A percentile compares a stretch with the other conserved stretches of the same genome.
Evolutionary conservation across 2,329 filamentous ascomycete genomes (phyloP).

Genomic region (Fusarium lateritium): DNA sequence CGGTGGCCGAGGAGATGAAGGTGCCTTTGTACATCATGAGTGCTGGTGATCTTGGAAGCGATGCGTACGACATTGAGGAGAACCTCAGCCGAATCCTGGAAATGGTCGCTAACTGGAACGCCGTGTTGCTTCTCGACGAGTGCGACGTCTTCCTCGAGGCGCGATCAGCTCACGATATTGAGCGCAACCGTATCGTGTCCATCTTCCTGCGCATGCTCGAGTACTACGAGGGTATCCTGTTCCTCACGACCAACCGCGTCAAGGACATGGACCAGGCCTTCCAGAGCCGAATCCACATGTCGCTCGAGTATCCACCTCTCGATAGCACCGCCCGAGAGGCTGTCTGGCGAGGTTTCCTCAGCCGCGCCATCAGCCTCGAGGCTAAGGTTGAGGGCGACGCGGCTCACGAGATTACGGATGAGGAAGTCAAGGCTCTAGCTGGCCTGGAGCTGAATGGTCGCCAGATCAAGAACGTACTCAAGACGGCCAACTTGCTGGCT

Average conservation of each 20-base stretch:
- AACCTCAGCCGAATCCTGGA: conserved; percentile 70
- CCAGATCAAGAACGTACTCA: conserved; percentile 67
- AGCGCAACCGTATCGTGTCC: conserved; percentile 53
- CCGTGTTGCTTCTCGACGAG: conserved; percentile 55
- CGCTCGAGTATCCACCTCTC: conserved; percentile 62
- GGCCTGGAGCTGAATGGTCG: conserved; percentile 62
- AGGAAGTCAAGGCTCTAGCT: conserved; percentile 55
- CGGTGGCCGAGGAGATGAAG: conserved; percentile 64
- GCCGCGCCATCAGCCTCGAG: conserved; percentile 47
- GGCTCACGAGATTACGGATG: conserved; percentile 52
- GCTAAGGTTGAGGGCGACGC: conserved; percentile 42
- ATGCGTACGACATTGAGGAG: conserved; percentile 74
- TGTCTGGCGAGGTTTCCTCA: conserved; percentile 60
- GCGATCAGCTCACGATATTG: conserved; percentile 53
- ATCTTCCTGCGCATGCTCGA: conserved; percentile 62
- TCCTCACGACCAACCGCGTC: conserved; percentile 65
- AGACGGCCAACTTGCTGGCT: conserved; percentile 54
- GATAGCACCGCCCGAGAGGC: conserved; percentile 53
- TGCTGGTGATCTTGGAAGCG: conserved; percentile 80
- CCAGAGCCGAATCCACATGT: conserved; percentile 64
- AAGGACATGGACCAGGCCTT: conserved; percentile 63
- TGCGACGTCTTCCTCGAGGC: conserved; percentile 63
- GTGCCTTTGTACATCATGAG: conserved; percentile 66
- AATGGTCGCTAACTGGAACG: conserved; percentile 72
- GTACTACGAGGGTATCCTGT: conserved; percentile 65